These are phyloP conservation scores for Triticum turgidum DNA, from an alignment of 176 grass and related monocot genomes.

Conservation along the genomic window DNA sequence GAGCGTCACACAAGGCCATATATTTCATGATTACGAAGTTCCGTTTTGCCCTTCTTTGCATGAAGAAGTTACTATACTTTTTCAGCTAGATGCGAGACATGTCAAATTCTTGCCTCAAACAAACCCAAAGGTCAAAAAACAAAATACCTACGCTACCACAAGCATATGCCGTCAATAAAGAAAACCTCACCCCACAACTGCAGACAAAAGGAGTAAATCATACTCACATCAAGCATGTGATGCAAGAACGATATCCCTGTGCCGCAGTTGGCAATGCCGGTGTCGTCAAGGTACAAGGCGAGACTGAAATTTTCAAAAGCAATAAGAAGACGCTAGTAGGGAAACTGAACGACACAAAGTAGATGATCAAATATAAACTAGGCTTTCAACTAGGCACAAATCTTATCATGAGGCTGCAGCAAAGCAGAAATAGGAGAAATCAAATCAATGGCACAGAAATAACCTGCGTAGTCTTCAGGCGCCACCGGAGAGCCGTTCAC, in stretches of 20 bases:
- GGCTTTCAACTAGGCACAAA: not conserved
- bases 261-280: constrained; percentile 57
- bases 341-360: not conserved
- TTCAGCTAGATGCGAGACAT: not conserved
- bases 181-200: not conserved
- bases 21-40: not conserved
- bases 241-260: constrained; percentile 91
- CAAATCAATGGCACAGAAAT: not conserved
- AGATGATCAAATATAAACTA: not conserved
- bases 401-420: not conserved
- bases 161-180: not conserved
- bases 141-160: not conserved
- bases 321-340: not conserved
- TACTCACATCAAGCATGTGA: constrained; percentile 92
- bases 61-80: not conserved
- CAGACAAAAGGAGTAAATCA: not conserved
- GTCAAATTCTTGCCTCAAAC: not conserved
- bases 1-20: no score
- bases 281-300: constrained; percentile 66
- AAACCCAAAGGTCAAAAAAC: no score
- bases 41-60: not conserved
- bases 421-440: not conserved
- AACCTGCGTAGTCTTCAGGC: not conserved
- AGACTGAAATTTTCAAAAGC: not conserved
- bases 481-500: not conserved